These are phyloP conservation scores for Nigrospora osmanthi DNA, from an alignment of 2,329 filamentous ascomycete species.

Conservation along the genomic window DNA sequence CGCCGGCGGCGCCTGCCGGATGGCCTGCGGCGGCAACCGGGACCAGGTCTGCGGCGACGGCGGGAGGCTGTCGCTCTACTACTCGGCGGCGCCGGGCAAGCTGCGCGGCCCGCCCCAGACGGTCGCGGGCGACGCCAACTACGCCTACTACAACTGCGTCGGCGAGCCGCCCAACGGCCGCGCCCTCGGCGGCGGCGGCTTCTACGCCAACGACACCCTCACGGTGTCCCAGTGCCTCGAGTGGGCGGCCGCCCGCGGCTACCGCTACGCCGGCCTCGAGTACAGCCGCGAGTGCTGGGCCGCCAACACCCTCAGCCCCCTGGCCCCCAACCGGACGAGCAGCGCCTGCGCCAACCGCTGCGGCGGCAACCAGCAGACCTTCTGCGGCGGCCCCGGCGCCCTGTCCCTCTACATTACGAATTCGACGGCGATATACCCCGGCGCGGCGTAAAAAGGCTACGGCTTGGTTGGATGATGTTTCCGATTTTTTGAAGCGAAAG, in stretches of 20 bases:
- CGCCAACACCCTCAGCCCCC: neutral
- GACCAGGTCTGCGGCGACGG: slow-evolving; percentile 14
- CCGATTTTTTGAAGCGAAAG: too few species aligned
- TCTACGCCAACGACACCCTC: slow-evolving; percentile 16
- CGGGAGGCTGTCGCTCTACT: slow-evolving; percentile 10
- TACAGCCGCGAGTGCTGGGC: slow-evolving; percentile 27
- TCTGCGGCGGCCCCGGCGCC: neutral
- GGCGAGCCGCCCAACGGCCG: neutral
- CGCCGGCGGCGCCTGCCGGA: neutral
- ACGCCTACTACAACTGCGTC: slow-evolving; percentile 5
- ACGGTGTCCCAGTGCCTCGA: slow-evolving; percentile 26
- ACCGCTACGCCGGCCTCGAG: slow-evolving; percentile 28
- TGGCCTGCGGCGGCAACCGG: slow-evolving; percentile 6
- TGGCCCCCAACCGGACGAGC: neutral
- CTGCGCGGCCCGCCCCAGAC: slow-evolving; percentile 7
- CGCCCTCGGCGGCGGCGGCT: neutral
- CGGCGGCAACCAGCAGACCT: neutral
- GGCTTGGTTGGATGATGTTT: too few species aligned
- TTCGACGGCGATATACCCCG: neutral
- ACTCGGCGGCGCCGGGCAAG: slow-evolving; percentile 6
- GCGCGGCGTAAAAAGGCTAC: too few species aligned
- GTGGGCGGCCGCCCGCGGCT: slow-evolving; percentile 17
- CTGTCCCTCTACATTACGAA: slow-evolving; percentile 1
- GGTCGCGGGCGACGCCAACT: slow-evolving; percentile 4
- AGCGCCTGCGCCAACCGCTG: neutral